These are phyloP conservation scores for Oryza meridionalis DNA, from an alignment of 176 grass and related monocot genomes.

Conservation along the genomic window DNA sequence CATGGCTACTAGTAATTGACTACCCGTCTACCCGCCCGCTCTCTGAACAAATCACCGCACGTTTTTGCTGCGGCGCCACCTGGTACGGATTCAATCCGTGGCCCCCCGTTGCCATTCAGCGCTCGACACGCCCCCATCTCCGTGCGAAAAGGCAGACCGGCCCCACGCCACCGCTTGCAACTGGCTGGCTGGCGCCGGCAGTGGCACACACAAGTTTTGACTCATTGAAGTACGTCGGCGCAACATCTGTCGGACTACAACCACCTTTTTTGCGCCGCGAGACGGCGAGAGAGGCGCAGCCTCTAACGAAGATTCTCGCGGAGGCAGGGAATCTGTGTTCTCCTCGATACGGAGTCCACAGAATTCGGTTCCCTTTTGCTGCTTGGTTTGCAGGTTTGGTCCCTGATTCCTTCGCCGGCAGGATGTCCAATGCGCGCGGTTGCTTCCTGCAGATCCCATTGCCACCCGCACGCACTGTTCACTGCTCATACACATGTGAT, in stretches of 20 bases:
- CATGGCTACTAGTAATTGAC: not conserved
- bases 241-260: not conserved
- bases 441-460: not conserved
- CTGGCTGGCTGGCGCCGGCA: not conserved
- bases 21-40: too few species aligned
- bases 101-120: not conserved
- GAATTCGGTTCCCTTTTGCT: not conserved
- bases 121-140: not conserved
- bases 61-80: not conserved
- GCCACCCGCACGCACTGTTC: not conserved
- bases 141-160: not conserved
- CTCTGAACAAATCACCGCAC: not conserved
- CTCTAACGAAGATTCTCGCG: not conserved
- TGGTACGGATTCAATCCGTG: not conserved
- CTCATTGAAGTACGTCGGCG: not conserved
- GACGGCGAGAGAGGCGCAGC: not conserved
- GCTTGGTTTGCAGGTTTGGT: not conserved
- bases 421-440: not conserved
- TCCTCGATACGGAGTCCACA: not conserved
- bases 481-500: not conserved
- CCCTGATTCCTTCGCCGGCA: constrained; percentile 30
- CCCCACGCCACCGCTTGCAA: not conserved
- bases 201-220: constrained; percentile 41
- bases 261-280: not conserved
- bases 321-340: not conserved